phyloP scores from a whole-genome alignment of 768 basidiomycete species.

The Kwoniella dendrophila region DNA sequence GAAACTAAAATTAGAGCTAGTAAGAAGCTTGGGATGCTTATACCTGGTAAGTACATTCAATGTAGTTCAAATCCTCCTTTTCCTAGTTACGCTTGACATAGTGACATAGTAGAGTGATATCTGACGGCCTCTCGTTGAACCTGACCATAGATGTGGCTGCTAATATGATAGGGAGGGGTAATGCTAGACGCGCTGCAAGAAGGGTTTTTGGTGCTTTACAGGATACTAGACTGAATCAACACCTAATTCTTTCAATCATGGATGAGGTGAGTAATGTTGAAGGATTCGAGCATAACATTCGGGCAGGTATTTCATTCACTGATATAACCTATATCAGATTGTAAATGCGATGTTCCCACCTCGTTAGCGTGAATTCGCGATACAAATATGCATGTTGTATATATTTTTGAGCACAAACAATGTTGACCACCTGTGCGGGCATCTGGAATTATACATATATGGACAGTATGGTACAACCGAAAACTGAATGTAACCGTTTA shows the following conservation, averaged over 20 bases:
- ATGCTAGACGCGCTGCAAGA: conserved; percentile 87
- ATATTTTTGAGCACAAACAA: neutral
- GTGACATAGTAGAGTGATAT: too few relatives aligned
- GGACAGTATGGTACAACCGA: too few relatives aligned
- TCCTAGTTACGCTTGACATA: too few relatives aligned
- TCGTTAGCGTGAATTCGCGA: neutral
- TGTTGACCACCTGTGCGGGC: neutral
- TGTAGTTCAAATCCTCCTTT: too few relatives aligned
- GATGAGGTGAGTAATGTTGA: conserved; percentile 84
- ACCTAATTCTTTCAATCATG: conserved; percentile 80
- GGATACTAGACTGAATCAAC: conserved; percentile 90
- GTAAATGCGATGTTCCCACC: conserved; percentile 29
- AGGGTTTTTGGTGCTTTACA: conserved; percentile 92
- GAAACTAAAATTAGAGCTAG: conserved; percentile 84
- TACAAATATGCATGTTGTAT: conserved; percentile 7
- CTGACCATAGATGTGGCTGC: conserved; percentile 75
- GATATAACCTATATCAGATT: conserved; percentile 13
- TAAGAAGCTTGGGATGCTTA: conserved; percentile 81
- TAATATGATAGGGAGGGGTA: conserved; percentile 96
- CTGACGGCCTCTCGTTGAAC: neutral
- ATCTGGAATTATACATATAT: neutral
- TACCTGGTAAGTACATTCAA: conserved; percentile 70
- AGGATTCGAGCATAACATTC: too few relatives aligned
- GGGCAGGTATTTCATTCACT: neutral
- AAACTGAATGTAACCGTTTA: too few relatives aligned